Evolutionary conservation across 495 filamentous ascomycete genomes (phyloP), one percentile per base, ranked within the genome.

Genomic region (Elasticomyces elasticus): DNA sequence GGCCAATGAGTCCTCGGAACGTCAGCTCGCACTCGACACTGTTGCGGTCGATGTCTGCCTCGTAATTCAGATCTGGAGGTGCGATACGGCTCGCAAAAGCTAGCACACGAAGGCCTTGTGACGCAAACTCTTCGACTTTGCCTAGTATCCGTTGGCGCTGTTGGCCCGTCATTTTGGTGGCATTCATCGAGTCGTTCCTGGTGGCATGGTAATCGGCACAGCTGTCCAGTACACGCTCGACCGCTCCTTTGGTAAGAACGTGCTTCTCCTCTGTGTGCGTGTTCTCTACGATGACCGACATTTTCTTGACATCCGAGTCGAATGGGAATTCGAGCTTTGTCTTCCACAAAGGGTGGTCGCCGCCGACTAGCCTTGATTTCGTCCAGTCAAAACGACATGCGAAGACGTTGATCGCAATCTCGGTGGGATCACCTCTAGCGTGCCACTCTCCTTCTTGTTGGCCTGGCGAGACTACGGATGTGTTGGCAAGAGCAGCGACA

Each of bases 1-100:
- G 75, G 49, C 84, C 83, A 51, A 85, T 78, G 19, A 89, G 72
- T 17, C 86, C 86, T 19, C 79, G 71, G 61, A 86, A 83, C 20
- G 66, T 71, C 33, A 87, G 71, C n/a, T 79, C 69, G 17, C 72
- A 71, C 62, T 87, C 84, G n/a, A 85, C 74, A 25, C 72, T 69
- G 24, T 57, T 63, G 33, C 77, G 72, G 23, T 72, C 54, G 23
- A 61, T 49, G 30, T 67, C 67, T 15, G 67, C 65, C 54, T 54
- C 0, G 71, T 57, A 12, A 57, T 41, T 22, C 67, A 26, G 69
- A 64, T 27, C 69, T 68, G 37, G 63, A 64, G 46, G 59, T 75
- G 71, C n/a, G 17, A 64, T 59, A 13, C 71, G 74, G 52, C 78
- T 74, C 11, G 78, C 79, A 40, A 81, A 64, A 30, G 77, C 79